Conservation (phyloP, 1,139 yeast genomes). For the Pichia sp. region DNA sequence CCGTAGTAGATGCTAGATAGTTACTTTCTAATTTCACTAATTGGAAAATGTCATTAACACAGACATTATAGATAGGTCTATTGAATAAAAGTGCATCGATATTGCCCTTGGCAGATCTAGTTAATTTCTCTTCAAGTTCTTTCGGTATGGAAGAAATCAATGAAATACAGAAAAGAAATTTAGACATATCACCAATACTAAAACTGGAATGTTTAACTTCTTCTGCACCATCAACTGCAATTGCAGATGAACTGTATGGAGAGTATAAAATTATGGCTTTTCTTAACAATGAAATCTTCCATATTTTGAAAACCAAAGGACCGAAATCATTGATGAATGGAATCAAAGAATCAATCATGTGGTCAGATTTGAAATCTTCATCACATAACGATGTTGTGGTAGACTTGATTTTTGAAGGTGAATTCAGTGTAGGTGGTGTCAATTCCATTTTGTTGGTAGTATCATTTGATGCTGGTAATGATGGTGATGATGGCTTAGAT, state of each 20-base stretch:
- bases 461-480: background rate
- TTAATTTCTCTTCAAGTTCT: conserved; percentile 29
- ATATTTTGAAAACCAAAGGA: conserved; percentile 67
- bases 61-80: conserved; percentile 62
- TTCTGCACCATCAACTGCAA: conserved; percentile 14
- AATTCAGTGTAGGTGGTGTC: background rate
- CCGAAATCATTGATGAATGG: conserved; percentile 56
- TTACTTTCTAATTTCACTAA: conserved; percentile 30
- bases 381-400: conserved; percentile 2
- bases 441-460: background rate
- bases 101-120: conserved; percentile 26
- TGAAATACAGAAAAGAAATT: conserved; percentile 48
- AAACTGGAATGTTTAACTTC: conserved; percentile 26
- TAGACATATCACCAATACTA: conserved; percentile 40
- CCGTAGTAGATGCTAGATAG: conserved; percentile 68
- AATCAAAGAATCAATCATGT: conserved; percentile 50
- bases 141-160: conserved; percentile 47
- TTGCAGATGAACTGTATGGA: conserved; percentile 14
- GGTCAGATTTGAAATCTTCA: conserved; percentile 32
- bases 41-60: conserved; percentile 54
- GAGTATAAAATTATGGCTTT: conserved; percentile 56
- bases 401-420: background rate
- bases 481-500: background rate
- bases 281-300: conserved; percentile 66
- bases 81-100: conserved; percentile 34